Conservation (phyloP, 2,329 filamentous ascomycete species). For the Sporothrix dimorphospora region DNA sequence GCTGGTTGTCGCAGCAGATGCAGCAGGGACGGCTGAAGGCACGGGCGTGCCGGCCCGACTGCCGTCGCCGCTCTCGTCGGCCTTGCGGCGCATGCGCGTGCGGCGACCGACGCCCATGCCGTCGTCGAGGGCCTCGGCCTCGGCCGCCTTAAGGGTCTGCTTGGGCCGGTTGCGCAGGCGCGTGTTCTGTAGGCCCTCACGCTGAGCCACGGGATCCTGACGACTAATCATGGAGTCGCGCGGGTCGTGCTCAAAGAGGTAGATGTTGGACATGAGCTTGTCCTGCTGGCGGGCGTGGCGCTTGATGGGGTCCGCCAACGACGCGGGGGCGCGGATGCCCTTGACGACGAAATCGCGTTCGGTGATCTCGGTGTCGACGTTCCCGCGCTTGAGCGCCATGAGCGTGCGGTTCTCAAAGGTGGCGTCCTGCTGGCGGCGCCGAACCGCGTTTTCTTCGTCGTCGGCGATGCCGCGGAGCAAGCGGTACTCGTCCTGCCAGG, state of each 20-base stretch:
- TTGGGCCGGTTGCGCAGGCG: slow-evolving; percentile 61
- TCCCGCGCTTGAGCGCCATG: slow-evolving; percentile 52
- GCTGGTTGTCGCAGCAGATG: slow-evolving; percentile 40
- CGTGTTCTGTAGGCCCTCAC: slow-evolving; percentile 58
- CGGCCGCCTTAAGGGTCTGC: slow-evolving; percentile 62
- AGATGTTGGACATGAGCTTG: slow-evolving; percentile 60
- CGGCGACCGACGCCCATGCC: slow-evolving; percentile 55
- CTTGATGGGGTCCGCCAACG: slow-evolving; percentile 50
- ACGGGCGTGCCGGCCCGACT: slow-evolving; percentile 58
- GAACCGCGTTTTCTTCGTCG: slow-evolving; percentile 60
- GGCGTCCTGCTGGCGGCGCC: slow-evolving; percentile 49
- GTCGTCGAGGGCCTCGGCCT: slow-evolving; percentile 50
- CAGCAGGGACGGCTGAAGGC: slow-evolving; percentile 37
- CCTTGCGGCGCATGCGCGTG: slow-evolving; percentile 49
- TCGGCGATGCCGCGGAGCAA: slow-evolving; percentile 55
- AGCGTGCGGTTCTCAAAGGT: slow-evolving; percentile 44
- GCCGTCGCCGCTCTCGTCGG: slow-evolving; percentile 53
- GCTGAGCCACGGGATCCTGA: slow-evolving; percentile 61
- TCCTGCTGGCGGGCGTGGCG: slow-evolving; percentile 55
- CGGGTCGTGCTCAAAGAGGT: slow-evolving; percentile 64
- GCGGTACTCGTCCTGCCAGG: slow-evolving; percentile 60
- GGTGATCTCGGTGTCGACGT: slow-evolving; percentile 49
- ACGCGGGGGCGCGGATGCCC: slow-evolving; percentile 54
- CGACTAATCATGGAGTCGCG: slow-evolving; percentile 60
- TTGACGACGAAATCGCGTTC: slow-evolving; percentile 57